A percentile compares a stretch with the other conserved stretches of the same genome.
Conservation (phyloP, 192 early-diverging fungal genomes). For the Thamnidium elegans region DNA sequence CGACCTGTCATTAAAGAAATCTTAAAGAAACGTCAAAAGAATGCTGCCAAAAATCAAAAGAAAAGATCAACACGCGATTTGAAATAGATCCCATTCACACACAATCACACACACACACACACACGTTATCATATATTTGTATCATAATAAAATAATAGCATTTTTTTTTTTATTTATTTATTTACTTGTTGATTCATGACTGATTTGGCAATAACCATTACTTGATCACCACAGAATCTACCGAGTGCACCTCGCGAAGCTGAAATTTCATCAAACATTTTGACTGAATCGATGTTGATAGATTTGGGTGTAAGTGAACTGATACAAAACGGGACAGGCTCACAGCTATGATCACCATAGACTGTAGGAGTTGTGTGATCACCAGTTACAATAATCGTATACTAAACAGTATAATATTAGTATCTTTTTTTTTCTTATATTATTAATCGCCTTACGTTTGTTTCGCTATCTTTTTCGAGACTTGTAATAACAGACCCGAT, state of each 20-base stretch:
- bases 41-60: constrained; percentile 14
- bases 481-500: background rate
- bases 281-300: constrained; percentile 7
- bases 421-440: background rate
- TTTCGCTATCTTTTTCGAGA: background rate
- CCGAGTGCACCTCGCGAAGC: constrained; percentile 19
- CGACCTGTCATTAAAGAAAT: constrained; percentile 7
- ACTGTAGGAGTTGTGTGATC: constrained; percentile 37
- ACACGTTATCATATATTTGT: background rate
- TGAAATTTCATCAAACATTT: constrained; percentile 19
- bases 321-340: constrained; percentile 33
- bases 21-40: constrained; percentile 23
- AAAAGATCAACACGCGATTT: constrained; percentile 1
- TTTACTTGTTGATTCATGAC: constrained; percentile 15
- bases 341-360: constrained; percentile 36
- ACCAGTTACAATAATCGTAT: constrained; percentile 30
- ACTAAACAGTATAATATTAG: constrained; percentile 7
- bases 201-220: constrained; percentile 17
- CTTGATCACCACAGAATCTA: constrained; percentile 25
- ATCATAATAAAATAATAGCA: background rate
- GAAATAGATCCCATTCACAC: background rate
- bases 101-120: too few relatives aligned
- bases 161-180: background rate
- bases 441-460: background rate
- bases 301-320: background rate